Evolutionary conservation across 1,139 yeast species (phyloP), one percentile per base, ranked within the genome.

Genomic region (Sugiyamaella xylanicola): DNA sequence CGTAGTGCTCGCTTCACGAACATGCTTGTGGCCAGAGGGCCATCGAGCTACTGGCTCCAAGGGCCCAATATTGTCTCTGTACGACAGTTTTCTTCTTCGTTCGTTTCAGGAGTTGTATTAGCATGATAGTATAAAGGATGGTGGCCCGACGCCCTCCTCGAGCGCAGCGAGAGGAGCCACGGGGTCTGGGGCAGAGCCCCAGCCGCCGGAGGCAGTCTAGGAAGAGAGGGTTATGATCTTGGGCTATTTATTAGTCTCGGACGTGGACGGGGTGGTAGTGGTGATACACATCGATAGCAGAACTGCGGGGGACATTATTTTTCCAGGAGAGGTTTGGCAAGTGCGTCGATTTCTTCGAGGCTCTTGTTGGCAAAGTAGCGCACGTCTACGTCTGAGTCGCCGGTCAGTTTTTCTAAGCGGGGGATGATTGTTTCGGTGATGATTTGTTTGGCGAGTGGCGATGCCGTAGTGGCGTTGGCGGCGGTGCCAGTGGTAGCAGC

Each of bases 301-400:
- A 5, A 25, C 32, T 25, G 32, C 11, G 11, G 37, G 15, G 37
- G 37, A 4, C 8, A 13, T 37, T 48, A 48, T 17, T 40, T 19
- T 16, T 36, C 48, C 49, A 44, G 21, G 32, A 29, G 45, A 11
- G 57, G 56, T 45, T 57, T 57, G 43, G 52, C 48, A 13, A 57
- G 44, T 13, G 39, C 64, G 27, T 68, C 65, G 45, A 71, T 68
- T 56, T 68, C 73, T 40, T 65, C 68, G 44, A 72, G 62, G 27
- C 72, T 84, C 71, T 84, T 80, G 57, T 77, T 77, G 19, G 97
- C 92, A 74, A 85, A 93, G 74, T 80, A 93, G 69, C 92, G 82
- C 60, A 93, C 99, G 74, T 93, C 99, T 40, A 83, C 84, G 71
- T 93, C 99, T 39, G 75, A 77, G 73, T 93, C 99, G 56, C 78